phyloP scores from a whole-genome alignment of 1,284 basidiomycete genomes.

The Microbotryomycetes sp. region DNA sequence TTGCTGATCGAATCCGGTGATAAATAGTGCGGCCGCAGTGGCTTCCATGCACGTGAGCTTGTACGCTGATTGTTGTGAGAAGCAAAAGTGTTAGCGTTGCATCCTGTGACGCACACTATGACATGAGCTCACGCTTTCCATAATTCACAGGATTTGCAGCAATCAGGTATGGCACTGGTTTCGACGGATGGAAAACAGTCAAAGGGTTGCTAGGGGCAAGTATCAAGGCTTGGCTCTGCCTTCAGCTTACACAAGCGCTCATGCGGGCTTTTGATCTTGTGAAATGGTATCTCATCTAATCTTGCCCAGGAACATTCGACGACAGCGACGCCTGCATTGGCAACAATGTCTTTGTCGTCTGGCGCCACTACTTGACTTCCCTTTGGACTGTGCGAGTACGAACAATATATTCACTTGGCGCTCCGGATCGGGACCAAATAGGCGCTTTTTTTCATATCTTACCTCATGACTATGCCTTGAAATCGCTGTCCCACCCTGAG shows the following conservation, averaged over 20 bases:
- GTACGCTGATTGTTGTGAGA: constrained; percentile 30
- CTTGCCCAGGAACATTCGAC: constrained; percentile 98
- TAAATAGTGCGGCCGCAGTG: constrained; percentile 84
- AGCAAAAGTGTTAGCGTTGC: not conserved
- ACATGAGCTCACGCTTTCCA: constrained; percentile 73
- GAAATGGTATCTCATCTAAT: constrained; percentile 86
- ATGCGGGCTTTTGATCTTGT: constrained; percentile 85
- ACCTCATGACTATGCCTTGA: constrained; percentile 89
- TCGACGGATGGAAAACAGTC: not conserved
- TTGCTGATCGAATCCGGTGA: constrained; percentile 73
- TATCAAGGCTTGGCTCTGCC: not conserved
- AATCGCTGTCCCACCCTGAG: constrained; percentile 81
- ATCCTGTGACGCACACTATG: not conserved
- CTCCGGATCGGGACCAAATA: not conserved
- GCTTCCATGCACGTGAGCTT: constrained; percentile 58
- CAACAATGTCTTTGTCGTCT: constrained; percentile 73
- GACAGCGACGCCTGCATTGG: constrained; percentile 75
- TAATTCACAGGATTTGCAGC: constrained; percentile 94
- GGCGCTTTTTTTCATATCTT: no score
- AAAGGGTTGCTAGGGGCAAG: not conserved
- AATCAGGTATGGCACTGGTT: constrained; percentile 77
- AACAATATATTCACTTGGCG: not conserved
- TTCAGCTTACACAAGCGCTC: constrained; percentile 73
- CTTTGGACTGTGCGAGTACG: constrained; percentile 60
- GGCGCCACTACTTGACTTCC: constrained; percentile 75